Percentiles rank a stretch among this genome's conserved stretches.
Conservation (phyloP, 331 rosid species). For the Ulmus americana region DNA sequence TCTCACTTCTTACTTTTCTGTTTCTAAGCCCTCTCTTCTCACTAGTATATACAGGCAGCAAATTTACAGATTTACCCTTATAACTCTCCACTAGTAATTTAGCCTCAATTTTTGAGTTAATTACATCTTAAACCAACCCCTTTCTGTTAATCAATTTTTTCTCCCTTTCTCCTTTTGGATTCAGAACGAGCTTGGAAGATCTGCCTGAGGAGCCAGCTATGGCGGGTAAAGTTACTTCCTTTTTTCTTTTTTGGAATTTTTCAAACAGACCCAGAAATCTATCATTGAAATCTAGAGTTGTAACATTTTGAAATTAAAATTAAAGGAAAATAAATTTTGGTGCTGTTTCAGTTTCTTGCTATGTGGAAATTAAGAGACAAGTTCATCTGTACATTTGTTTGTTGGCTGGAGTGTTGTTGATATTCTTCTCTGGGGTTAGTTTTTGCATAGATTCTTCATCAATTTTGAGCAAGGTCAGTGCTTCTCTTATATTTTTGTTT, state of each 20-base stretch:
- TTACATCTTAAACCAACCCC: neutral
- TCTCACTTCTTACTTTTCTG: neutral
- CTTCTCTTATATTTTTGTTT: neutral
- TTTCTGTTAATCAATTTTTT: neutral
- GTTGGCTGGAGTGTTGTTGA: constrained; percentile 25
- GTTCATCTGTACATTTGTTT: constrained; percentile 13
- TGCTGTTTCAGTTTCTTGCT: constrained; percentile 24
- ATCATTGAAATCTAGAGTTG: too few species aligned
- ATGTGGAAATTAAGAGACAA: constrained; percentile 11
- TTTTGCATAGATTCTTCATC: constrained; percentile 32
- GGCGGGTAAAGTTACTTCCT: constrained; percentile 9
- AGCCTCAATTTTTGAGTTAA: neutral
- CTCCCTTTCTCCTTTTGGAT: neutral
- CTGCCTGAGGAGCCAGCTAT: neutral
- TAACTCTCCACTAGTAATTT: neutral
- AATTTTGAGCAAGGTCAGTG: constrained; percentile 40
- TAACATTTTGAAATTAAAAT: too few species aligned
- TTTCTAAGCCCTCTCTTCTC: neutral
- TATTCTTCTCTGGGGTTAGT: constrained; percentile 20
- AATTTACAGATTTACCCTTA: neutral
- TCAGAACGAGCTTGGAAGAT: neutral
- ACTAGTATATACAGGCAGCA: neutral
- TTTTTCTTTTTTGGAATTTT: neutral
- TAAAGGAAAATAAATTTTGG: too few species aligned
- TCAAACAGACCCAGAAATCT: neutral